Evolutionary conservation across 768 basidiomycete species (phyloP).

Genomic region (Royoungia palumana): DNA sequence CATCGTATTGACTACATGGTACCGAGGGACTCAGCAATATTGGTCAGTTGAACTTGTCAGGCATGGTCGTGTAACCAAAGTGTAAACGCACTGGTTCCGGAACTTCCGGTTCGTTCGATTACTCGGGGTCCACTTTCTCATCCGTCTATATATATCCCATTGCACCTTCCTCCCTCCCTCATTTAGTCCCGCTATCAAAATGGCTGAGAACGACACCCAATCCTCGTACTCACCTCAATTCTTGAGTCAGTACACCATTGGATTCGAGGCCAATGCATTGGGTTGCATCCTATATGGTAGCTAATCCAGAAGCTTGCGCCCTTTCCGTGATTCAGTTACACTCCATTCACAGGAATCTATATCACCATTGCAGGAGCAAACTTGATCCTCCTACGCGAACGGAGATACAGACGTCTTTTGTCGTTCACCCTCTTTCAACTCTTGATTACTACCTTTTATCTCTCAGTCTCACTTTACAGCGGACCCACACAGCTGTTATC

Average conservation of each 20-base stretch:
- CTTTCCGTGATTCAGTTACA: not conserved
- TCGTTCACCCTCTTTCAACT: constrained; percentile 16
- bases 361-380: constrained; percentile 11
- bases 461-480: constrained; percentile 16
- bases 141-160: no score
- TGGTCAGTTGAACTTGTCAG: no score
- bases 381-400: constrained; percentile 12
- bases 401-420: constrained; percentile 14
- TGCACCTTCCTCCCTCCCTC: no score
- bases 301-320: not conserved
- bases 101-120: no score
- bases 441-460: constrained; percentile 16
- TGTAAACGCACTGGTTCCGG: no score
- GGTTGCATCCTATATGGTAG: constrained; percentile 21
- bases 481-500: constrained; percentile 14
- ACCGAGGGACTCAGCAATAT: no score
- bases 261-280: constrained; percentile 19
- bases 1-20: no score
- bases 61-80: no score
- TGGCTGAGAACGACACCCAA: constrained; percentile 18
- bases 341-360: constrained; percentile 10
- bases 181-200: not conserved
- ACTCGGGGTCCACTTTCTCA: no score
- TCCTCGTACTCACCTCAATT: constrained; percentile 3
- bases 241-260: constrained; percentile 19